These are phyloP conservation scores for Pezicula neosporulosa DNA, from an alignment of 2,329 filamentous ascomycete genomes.

Conservation along the genomic window DNA sequence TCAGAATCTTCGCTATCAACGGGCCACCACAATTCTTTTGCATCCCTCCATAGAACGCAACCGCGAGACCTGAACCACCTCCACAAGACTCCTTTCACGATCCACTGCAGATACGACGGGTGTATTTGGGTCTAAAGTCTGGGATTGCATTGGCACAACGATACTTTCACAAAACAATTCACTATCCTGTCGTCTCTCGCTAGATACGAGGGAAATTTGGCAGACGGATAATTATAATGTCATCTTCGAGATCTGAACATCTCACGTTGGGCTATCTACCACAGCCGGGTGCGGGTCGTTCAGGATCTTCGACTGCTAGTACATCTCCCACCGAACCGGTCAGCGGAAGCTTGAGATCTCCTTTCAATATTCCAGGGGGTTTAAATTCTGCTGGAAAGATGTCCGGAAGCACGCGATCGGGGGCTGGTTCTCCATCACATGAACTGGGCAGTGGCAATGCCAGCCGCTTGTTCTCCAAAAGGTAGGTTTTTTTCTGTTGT, in stretches of 20 bases:
- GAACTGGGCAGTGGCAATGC: constrained; percentile 64
- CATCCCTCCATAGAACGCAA: background rate
- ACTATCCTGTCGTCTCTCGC: constrained; percentile 23
- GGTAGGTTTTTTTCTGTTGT: constrained; percentile 53
- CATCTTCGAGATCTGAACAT: constrained; percentile 81
- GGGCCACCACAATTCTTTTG: constrained; percentile 11
- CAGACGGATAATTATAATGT: constrained; percentile 77
- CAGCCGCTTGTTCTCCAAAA: constrained; percentile 81
- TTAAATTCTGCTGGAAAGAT: constrained; percentile 58
- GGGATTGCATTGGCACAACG: constrained; percentile 4
- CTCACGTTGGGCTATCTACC: constrained; percentile 77
- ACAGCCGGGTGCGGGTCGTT: constrained; percentile 41
- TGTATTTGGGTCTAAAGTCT: background rate
- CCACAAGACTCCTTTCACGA: background rate
- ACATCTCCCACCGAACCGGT: constrained; percentile 78
- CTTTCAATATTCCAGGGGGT: constrained; percentile 66
- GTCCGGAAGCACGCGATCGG: constrained; percentile 64
- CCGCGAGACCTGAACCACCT: background rate
- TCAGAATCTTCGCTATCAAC: constrained; percentile 11
- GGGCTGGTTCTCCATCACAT: constrained; percentile 94
- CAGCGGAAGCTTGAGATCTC: constrained; percentile 63
- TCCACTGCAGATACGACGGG: background rate
- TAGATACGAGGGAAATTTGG: constrained; percentile 21
- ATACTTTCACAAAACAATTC: constrained; percentile 17
- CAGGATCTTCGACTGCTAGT: constrained; percentile 74